Evolutionary conservation across 2,329 filamentous ascomycete genomes (phyloP).

Genomic region (Botrytis fragariae): DNA sequence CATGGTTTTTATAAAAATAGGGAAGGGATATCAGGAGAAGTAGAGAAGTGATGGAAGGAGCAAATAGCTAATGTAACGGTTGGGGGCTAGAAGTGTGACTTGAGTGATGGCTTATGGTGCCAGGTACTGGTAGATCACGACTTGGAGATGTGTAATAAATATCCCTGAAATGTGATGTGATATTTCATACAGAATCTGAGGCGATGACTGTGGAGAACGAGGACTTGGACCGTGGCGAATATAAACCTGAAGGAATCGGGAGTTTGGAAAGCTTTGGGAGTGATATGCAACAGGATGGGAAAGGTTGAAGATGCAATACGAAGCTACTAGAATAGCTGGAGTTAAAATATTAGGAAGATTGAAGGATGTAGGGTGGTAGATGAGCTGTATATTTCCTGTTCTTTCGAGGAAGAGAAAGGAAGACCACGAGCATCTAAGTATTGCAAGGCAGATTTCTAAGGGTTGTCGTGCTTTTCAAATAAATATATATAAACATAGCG

Average conservation of each 20-base stretch:
- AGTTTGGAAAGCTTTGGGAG: not conserved
- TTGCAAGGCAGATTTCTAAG: slow-evolving; percentile 19
- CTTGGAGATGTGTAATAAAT: slow-evolving; percentile 4
- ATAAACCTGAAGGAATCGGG: slow-evolving; percentile 9
- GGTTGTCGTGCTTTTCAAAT: slow-evolving; percentile 15
- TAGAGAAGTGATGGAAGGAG: slow-evolving; percentile 22
- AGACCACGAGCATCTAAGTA: slow-evolving; percentile 19
- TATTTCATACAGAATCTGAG: slow-evolving; percentile 19
- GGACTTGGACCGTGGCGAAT: not conserved
- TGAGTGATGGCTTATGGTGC: slow-evolving; percentile 1
- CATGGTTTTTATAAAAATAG: slow-evolving; percentile 32
- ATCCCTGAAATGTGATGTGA: slow-evolving; percentile 18
- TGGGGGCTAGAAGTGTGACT: slow-evolving; percentile 22
- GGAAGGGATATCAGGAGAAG: slow-evolving; percentile 20
- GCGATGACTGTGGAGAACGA: slow-evolving; percentile 15
- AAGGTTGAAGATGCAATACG: slow-evolving; percentile 1
- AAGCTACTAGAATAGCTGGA: slow-evolving; percentile 14
- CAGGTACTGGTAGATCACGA: slow-evolving; percentile 1
- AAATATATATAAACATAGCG: slow-evolving; percentile 20
- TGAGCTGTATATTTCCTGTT: slow-evolving; percentile 10
- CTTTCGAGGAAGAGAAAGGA: slow-evolving; percentile 12
- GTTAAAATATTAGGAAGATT: not conserved
- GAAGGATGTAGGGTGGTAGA: slow-evolving; percentile 16
- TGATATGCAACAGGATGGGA: slow-evolving; percentile 6
- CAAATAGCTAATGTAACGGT: slow-evolving; percentile 10